phyloP scores from a whole-genome alignment of 2,329 filamentous ascomycete genomes.

The Tympanopsis confertula region DNA sequence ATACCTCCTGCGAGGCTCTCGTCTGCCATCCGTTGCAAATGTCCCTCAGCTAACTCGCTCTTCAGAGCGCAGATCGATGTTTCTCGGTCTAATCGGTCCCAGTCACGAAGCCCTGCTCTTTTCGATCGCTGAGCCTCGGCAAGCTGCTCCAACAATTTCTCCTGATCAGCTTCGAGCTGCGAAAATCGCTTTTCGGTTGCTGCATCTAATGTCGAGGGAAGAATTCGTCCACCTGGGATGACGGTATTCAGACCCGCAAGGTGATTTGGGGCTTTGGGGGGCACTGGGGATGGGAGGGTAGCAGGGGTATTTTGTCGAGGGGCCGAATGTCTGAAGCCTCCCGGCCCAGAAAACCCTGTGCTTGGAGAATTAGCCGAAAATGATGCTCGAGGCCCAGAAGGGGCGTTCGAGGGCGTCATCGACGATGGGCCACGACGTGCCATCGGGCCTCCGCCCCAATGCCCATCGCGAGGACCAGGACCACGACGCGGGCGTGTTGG shows the following conservation, averaged over 20 bases:
- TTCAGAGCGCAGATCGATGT: conserved; percentile 29
- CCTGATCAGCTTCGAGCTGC: conserved; percentile 28
- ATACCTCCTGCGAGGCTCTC: too few relatives aligned
- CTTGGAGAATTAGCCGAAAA: too few relatives aligned
- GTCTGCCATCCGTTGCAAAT: conserved; percentile 30
- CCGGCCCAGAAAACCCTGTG: too few relatives aligned
- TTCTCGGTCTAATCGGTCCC: conserved; percentile 32
- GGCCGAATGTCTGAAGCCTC: too few relatives aligned
- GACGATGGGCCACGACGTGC: neutral
- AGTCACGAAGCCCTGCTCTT: conserved; percentile 26
- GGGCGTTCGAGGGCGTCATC: neutral
- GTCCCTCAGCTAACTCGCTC: conserved; percentile 32
- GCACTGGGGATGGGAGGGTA: too few relatives aligned
- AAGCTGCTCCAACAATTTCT: conserved; percentile 27
- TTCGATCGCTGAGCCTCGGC: conserved; percentile 27
- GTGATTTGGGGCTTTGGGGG: conserved; percentile 15
- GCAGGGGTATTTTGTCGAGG: too few relatives aligned
- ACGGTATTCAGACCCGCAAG: conserved; percentile 10
- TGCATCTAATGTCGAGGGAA: conserved; percentile 22
- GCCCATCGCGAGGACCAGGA: conserved; percentile 11
- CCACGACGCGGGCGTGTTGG: conserved; percentile 32
- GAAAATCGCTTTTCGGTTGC: conserved; percentile 27
- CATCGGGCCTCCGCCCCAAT: conserved; percentile 11
- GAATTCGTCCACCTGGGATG: conserved; percentile 25
- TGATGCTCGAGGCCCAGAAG: neutral